Evolutionary conservation across 805 yeast genomes (phyloP).

Genomic region (Candida suzukii): DNA sequence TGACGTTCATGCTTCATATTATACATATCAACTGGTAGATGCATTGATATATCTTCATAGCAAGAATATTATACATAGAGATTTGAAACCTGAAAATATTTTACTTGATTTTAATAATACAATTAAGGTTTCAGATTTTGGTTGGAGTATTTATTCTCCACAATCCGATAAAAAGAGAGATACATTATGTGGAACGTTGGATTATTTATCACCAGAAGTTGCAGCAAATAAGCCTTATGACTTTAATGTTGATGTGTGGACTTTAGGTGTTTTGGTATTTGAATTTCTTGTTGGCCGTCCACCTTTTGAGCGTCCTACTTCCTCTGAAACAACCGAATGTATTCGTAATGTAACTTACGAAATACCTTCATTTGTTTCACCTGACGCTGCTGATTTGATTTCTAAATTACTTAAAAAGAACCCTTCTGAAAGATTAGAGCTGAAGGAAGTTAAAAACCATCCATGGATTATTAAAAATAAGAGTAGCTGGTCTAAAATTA

Average conservation of each 20-base stretch:
- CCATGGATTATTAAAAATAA: slow-evolving; percentile 77
- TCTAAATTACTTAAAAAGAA: slow-evolving; percentile 53
- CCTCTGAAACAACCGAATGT: slow-evolving; percentile 70
- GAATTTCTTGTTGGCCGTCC: slow-evolving; percentile 86
- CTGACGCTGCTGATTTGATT: slow-evolving; percentile 75
- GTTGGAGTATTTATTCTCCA: slow-evolving; percentile 83
- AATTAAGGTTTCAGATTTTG: slow-evolving; percentile 86
- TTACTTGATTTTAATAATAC: slow-evolving; percentile 68
- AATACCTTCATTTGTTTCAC: slow-evolving; percentile 63
- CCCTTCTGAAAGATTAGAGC: slow-evolving; percentile 57
- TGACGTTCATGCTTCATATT: slow-evolving; percentile 69
- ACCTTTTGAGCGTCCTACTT: slow-evolving; percentile 82
- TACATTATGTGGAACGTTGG: slow-evolving; percentile 93
- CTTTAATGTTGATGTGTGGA: slow-evolving; percentile 82
- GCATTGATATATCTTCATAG: slow-evolving; percentile 75
- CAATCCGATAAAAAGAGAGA: slow-evolving; percentile 42
- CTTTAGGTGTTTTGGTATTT: slow-evolving; percentile 79
- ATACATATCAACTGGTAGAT: slow-evolving; percentile 74
- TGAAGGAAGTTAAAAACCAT: slow-evolving; percentile 60
- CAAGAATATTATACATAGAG: slow-evolving; percentile 82
- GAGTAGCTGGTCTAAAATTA: slow-evolving; percentile 8
- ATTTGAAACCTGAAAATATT: slow-evolving; percentile 91
- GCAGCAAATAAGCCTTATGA: slow-evolving; percentile 79
- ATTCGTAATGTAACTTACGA: slow-evolving; percentile 71
- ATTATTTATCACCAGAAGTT: slow-evolving; percentile 94